These are phyloP conservation scores for Stentor coeruleus DNA, from an alignment of 73 alveolate species.

Conservation along the genomic window DNA sequence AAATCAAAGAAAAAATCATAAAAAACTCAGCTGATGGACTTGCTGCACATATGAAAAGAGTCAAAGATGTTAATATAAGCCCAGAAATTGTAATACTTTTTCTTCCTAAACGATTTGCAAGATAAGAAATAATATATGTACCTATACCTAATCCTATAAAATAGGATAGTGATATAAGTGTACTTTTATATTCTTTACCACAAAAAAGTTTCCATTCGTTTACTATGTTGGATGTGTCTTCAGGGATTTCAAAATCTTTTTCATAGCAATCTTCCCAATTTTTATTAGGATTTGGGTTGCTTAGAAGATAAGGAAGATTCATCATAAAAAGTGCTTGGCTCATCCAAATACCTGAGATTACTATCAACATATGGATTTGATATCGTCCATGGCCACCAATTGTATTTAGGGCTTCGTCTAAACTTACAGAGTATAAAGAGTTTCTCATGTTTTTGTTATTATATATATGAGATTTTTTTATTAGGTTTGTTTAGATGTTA, in stretches of 20 bases:
- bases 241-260: too few relatives aligned
- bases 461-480: too few relatives aligned
- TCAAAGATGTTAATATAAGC: background rate
- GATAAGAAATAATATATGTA: background rate
- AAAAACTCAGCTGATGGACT: slow-evolving; percentile 1
- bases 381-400: slow-evolving; percentile 27
- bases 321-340: slow-evolving; percentile 18
- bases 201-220: background rate
- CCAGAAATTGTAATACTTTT: background rate
- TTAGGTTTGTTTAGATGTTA: too few relatives aligned
- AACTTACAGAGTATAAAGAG: slow-evolving; percentile 21
- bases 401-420: slow-evolving; percentile 21
- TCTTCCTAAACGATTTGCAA: slow-evolving; percentile 2
- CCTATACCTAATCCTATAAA: background rate
- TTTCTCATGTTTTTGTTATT: slow-evolving; percentile 25
- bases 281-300: background rate
- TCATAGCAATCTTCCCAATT: background rate
- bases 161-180: background rate
- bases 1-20: background rate
- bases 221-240: background rate
- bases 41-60: background rate
- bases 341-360: slow-evolving; percentile 16
- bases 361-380: background rate
- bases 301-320: background rate
- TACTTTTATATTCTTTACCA: background rate